These are phyloP conservation scores for Capsicum rhomboideum DNA, from an alignment of 257 asterid species.

Conservation along the genomic window DNA sequence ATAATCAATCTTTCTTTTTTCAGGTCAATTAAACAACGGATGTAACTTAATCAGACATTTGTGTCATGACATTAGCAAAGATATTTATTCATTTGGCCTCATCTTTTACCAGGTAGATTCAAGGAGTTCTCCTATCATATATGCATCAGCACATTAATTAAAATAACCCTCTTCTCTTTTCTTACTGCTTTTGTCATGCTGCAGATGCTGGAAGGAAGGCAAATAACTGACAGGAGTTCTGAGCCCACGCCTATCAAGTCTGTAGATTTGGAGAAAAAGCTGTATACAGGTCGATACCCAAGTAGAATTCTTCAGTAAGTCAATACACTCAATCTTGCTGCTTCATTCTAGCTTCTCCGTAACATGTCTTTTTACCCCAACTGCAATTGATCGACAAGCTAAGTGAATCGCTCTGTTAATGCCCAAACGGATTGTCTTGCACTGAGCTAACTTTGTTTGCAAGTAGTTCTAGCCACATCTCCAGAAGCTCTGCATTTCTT, in stretches of 20 bases:
- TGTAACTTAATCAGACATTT: neutral
- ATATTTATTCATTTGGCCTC: conserved; percentile 38
- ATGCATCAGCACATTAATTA: neutral
- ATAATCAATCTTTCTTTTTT: neutral
- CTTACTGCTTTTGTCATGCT: neutral
- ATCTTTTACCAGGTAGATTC: conserved; percentile 38
- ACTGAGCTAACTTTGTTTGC: neutral
- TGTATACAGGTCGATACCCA: conserved; percentile 32
- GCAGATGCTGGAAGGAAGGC: conserved; percentile 45
- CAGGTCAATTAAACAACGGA: conserved; percentile 14
- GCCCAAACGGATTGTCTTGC: neutral
- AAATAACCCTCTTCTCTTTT: neutral
- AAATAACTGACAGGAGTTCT: conserved; percentile 5
- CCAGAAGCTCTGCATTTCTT: neutral
- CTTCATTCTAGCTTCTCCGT: neutral
- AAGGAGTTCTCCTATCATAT: neutral
- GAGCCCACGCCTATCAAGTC: conserved; percentile 30
- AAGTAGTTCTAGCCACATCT: neutral
- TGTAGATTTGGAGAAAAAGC: conserved; percentile 42
- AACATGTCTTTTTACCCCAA: neutral
- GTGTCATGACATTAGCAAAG: conserved; percentile 29
- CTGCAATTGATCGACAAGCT: neutral
- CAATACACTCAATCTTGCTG: neutral
- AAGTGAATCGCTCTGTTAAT: neutral
- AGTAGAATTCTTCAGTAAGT: conserved; percentile 48